These are phyloP conservation scores for Elsinoe fawcettii DNA, from an alignment of 2,329 filamentous ascomycete species.

Conservation along the genomic window DNA sequence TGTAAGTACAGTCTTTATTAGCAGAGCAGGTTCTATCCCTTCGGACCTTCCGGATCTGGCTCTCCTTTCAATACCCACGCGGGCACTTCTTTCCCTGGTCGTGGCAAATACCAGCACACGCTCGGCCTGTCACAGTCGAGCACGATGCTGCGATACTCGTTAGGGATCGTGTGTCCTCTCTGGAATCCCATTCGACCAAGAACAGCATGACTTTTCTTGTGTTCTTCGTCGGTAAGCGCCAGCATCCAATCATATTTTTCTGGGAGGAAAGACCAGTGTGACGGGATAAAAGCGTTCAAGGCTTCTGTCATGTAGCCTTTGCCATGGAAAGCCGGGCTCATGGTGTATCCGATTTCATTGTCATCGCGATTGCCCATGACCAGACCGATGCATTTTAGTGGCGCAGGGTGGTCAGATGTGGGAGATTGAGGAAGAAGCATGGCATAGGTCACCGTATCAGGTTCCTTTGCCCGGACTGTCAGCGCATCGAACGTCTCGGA, in stretches of 20 bases:
- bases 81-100: neutral
- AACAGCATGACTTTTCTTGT: neutral
- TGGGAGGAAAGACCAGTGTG: neutral
- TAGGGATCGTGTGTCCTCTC: neutral
- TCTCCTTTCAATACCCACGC: neutral
- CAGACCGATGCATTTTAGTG: neutral
- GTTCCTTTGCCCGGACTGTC: neutral
- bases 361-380: constrained; percentile 15
- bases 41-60: neutral
- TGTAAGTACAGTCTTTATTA: no score
- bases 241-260: neutral
- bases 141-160: constrained; percentile 2
- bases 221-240: neutral
- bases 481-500: neutral
- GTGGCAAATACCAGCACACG: constrained; percentile 1
- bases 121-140: neutral
- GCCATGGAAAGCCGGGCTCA: constrained; percentile 18
- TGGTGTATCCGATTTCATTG: constrained; percentile 21
- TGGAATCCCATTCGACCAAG: neutral
- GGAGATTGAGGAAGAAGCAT: neutral
- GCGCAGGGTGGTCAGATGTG: neutral
- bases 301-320: constrained; percentile 21
- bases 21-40: neutral
- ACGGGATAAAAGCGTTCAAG: constrained; percentile 16
- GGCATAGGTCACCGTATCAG: neutral